These are phyloP conservation scores for Climacium dendroides DNA, from an alignment of 225 moss, liverwort and hornwort species.

Conservation along the genomic window DNA sequence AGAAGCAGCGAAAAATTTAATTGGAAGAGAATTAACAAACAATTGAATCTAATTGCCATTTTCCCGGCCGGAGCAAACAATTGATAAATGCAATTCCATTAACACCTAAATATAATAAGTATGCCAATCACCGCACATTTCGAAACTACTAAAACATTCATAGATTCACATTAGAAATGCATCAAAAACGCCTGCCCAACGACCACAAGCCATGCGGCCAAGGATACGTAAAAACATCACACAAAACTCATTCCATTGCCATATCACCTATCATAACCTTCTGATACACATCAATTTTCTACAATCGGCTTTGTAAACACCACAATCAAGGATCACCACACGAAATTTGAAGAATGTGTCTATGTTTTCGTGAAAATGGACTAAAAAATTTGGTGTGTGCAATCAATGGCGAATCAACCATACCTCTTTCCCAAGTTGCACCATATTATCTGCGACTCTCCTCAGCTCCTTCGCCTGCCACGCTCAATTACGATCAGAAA, in stretches of 20 bases:
- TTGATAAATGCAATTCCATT: neutral
- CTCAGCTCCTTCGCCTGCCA: constrained; percentile 89
- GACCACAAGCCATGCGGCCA: neutral
- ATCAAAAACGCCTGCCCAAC: neutral
- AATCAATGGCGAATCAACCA: neutral
- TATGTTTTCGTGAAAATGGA: neutral
- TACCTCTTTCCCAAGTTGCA: constrained; percentile 94
- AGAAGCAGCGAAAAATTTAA: neutral
- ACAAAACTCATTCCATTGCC: neutral
- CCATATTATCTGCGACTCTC: constrained; percentile 97
- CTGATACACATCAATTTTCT: neutral
- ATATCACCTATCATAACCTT: neutral
- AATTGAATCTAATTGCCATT: neutral
- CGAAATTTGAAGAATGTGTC: neutral
- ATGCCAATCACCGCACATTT: neutral
- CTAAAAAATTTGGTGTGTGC: neutral
- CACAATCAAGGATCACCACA: neutral
- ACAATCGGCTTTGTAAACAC: neutral
- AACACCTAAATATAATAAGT: neutral
- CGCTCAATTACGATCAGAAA: neutral
- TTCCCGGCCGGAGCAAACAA: neutral
- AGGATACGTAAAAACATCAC: neutral
- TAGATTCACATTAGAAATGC: neutral
- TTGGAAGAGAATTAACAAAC: neutral
- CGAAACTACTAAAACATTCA: neutral